Percentiles rank a stretch among this genome's conserved stretches.
These are phyloP conservation scores for Hordeum pubiflorum DNA, from an alignment of 202 grass and related monocot genomes.

Conservation along the genomic window DNA sequence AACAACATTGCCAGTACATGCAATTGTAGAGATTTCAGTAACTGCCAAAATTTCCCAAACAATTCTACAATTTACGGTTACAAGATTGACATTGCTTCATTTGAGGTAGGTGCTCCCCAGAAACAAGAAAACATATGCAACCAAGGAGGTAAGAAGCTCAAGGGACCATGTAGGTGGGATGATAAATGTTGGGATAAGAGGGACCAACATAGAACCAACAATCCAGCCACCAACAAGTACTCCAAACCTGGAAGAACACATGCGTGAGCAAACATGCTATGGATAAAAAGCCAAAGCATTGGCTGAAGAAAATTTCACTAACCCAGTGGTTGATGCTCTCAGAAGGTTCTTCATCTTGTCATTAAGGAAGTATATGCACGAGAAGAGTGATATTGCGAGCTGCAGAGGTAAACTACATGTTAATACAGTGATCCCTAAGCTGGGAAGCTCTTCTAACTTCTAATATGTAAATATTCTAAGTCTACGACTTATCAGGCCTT, in stretches of 20 bases:
- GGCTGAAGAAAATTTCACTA: slow-evolving; percentile 2
- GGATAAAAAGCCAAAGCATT: neutral
- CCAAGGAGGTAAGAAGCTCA: slow-evolving; percentile 80
- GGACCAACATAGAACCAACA: slow-evolving; percentile 58
- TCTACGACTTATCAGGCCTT: neutral
- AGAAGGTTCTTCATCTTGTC: slow-evolving; percentile 88
- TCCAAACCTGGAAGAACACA: slow-evolving; percentile 52
- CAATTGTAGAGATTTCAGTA: neutral
- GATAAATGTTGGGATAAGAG: slow-evolving; percentile 65
- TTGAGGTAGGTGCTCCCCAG: slow-evolving; percentile 78
- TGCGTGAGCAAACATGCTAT: neutral
- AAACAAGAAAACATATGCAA: slow-evolving; percentile 86
- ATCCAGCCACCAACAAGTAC: slow-evolving; percentile 74
- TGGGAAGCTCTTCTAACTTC: neutral
- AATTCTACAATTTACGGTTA: slow-evolving; percentile 15
- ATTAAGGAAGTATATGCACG: slow-evolving; percentile 92
- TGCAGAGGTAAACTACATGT: slow-evolving; percentile 34
- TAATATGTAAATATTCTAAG: neutral
- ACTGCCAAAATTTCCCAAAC: neutral
- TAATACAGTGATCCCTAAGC: slow-evolving; percentile 13
- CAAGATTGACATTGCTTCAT: slow-evolving; percentile 29
- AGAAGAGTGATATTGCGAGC: slow-evolving; percentile 82
- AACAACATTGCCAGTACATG: neutral
- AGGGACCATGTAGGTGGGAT: slow-evolving; percentile 90
- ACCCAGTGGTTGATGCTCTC: slow-evolving; percentile 79